Evolutionary conservation across 2,329 filamentous ascomycete species (phyloP).

Genomic region (Knoxdaviesia proteae): DNA sequence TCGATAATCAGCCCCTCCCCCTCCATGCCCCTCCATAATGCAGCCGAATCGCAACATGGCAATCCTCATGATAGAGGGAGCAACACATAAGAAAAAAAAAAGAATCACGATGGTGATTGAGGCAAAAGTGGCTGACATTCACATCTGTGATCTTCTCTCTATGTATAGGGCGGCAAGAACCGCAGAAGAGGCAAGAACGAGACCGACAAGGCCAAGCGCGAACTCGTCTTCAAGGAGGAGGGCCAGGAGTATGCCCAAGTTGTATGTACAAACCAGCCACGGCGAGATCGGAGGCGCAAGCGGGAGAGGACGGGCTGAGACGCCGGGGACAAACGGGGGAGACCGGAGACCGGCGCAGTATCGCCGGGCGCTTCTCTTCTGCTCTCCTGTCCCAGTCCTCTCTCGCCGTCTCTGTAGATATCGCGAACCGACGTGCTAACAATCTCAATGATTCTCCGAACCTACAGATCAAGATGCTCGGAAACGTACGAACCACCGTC

Average conservation of each 20-base stretch:
- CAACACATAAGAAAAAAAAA: not conserved
- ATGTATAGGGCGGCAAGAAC: slow-evolving; percentile 80
- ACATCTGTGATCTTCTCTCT: not conserved
- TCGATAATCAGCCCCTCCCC: slow-evolving; percentile 1
- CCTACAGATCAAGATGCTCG: slow-evolving; percentile 60
- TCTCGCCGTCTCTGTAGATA: not conserved
- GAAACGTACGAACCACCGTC: slow-evolving; percentile 30
- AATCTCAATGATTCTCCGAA: slow-evolving; percentile 13
- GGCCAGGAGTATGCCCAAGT: slow-evolving; percentile 43
- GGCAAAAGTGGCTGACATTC: not conserved
- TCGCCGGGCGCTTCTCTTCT: not conserved
- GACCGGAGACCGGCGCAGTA: no score
- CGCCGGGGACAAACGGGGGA: no score
- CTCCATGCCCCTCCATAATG: slow-evolving; percentile 2
- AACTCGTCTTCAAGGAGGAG: slow-evolving; percentile 97
- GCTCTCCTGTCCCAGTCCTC: not conserved
- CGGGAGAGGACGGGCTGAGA: no score
- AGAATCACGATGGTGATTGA: not conserved
- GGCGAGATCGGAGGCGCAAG: no score
- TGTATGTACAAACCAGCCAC: slow-evolving; percentile 1
- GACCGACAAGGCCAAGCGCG: slow-evolving; percentile 97
- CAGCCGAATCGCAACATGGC: not conserved
- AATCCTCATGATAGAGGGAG: no score
- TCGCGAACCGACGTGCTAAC: not conserved
- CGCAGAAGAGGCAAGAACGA: slow-evolving; percentile 96